phyloP scores from a whole-genome alignment of 2,329 filamentous ascomycete species.

The Colletotrichum acutatum region DNA sequence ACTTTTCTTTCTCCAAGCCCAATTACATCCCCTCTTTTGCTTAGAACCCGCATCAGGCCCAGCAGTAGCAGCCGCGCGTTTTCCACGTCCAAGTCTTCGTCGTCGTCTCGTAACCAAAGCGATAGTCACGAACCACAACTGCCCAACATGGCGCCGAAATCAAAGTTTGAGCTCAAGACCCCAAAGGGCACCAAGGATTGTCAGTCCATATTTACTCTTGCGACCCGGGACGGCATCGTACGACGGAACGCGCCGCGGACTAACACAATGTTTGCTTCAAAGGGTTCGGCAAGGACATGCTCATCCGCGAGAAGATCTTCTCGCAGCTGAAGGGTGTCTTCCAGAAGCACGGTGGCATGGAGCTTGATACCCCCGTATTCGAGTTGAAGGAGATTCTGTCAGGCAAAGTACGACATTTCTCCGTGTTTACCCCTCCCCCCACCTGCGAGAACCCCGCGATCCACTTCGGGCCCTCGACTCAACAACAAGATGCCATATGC shows the following conservation, averaged over 20 bases:
- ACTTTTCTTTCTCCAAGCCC: slow-evolving; percentile 34
- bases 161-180: slow-evolving; percentile 80
- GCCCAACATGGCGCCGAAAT: slow-evolving; percentile 51
- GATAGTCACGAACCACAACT: slow-evolving; percentile 13
- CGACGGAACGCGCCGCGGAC: slow-evolving; percentile 10
- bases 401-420: slow-evolving; percentile 65
- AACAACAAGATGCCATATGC: not conserved
- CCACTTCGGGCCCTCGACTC: slow-evolving; percentile 6
- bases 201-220: slow-evolving; percentile 44
- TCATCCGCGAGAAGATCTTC: slow-evolving; percentile 85
- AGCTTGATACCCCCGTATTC: slow-evolving; percentile 86
- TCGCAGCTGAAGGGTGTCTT: slow-evolving; percentile 80
- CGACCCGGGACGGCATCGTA: slow-evolving; percentile 8
- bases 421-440: slow-evolving; percentile 15
- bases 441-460: slow-evolving; percentile 23
- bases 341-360: slow-evolving; percentile 83
- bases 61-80: slow-evolving; percentile 19
- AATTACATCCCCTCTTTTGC: slow-evolving; percentile 32
- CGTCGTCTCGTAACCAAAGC: not conserved
- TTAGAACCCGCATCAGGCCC: not conserved
- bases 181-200: slow-evolving; percentile 93
- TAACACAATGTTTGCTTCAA: slow-evolving; percentile 18
- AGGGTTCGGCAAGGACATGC: slow-evolving; percentile 80
- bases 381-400: slow-evolving; percentile 88
- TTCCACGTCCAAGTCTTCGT: slow-evolving; percentile 8